These are phyloP conservation scores for Tolypocladium tropicale DNA, from an alignment of 2,329 filamentous ascomycete genomes.

Conservation along the genomic window DNA sequence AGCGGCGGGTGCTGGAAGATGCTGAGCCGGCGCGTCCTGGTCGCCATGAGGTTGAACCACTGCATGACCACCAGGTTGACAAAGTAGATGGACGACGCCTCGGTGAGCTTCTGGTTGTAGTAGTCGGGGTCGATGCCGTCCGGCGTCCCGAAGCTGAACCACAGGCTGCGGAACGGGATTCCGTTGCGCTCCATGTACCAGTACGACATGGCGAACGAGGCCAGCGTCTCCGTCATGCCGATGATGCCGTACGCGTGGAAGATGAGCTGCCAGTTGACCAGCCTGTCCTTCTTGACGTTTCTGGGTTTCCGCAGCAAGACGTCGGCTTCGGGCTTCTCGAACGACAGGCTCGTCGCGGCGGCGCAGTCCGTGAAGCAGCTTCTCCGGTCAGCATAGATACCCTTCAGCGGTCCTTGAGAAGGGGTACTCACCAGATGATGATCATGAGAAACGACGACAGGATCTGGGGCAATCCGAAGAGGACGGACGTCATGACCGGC, in stretches of 20 bases:
- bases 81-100: conserved; percentile 67
- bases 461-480: conserved; percentile 64
- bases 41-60: conserved; percentile 64
- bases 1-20: conserved; percentile 64
- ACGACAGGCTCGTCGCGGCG: conserved; percentile 63
- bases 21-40: conserved; percentile 53
- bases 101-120: conserved; percentile 45
- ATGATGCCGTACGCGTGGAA: conserved; percentile 63
- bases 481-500: conserved; percentile 64
- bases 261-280: conserved; percentile 65
- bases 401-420: not conserved
- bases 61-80: conserved; percentile 75
- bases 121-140: conserved; percentile 40
- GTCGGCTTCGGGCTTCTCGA: conserved; percentile 68
- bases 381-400: not conserved
- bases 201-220: conserved; percentile 54
- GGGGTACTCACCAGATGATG: conserved; percentile 40
- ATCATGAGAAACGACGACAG: conserved; percentile 66
- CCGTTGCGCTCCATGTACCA: conserved; percentile 56
- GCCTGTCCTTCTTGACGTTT: conserved; percentile 56
- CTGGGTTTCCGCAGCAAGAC: conserved; percentile 60
- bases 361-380: conserved; percentile 69
- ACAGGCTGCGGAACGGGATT: conserved; percentile 53
- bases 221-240: conserved; percentile 50
- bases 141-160: conserved; percentile 57